Evolutionary conservation across 208 protist genomes (phyloP).

Genomic region (Acanthamoeba royreba): DNA sequence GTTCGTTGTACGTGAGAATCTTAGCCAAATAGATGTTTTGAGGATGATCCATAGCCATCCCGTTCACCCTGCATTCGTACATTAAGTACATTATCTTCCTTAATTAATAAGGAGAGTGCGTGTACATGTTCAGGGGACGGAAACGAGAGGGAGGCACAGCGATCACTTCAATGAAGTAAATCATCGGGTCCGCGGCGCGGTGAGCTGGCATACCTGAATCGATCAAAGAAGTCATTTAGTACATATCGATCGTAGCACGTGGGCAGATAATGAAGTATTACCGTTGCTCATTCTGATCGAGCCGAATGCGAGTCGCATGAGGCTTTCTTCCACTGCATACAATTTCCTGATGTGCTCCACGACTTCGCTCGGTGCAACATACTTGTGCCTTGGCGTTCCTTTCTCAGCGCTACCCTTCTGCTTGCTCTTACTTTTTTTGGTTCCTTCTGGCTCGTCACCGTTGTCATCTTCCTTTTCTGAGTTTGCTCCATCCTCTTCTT

Average conservation of each 20-base stretch:
- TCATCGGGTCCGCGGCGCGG: background rate
- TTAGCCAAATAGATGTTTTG: constrained; percentile 75
- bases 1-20: constrained; percentile 57
- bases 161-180: constrained; percentile 82
- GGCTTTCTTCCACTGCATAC: constrained; percentile 49
- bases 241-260: background rate
- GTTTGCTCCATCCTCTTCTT: background rate
- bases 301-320: constrained; percentile 57
- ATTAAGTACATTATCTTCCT: background rate
- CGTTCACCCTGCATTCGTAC: constrained; percentile 55
- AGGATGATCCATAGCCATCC: constrained; percentile 71
- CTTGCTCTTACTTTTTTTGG: background rate
- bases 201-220: background rate
- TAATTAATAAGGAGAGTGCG: background rate
- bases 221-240: background rate
- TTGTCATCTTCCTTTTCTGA: constrained; percentile 47
- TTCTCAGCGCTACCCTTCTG: background rate
- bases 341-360: constrained; percentile 48
- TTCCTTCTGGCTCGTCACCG: constrained; percentile 38
- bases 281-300: background rate
- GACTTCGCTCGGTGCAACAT: constrained; percentile 8
- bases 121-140: constrained; percentile 63
- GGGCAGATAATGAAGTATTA: no score
- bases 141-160: constrained; percentile 82
- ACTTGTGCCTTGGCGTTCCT: background rate